Evolutionary conservation across 257 asterid genomes (phyloP).

Genomic region (Nicotiana benthamiana): DNA sequence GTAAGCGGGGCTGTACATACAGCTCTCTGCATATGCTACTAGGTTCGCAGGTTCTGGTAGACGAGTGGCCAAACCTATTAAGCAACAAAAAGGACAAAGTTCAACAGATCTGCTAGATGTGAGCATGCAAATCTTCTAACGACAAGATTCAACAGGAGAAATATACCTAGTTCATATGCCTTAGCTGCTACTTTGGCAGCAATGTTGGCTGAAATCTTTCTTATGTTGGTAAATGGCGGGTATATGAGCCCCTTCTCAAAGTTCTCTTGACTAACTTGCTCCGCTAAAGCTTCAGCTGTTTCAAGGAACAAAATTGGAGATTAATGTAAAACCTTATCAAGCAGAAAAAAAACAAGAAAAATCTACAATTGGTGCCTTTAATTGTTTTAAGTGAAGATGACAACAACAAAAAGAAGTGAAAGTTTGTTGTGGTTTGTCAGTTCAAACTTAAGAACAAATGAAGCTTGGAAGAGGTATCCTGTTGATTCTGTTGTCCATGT

Average conservation of each 20-base stretch:
- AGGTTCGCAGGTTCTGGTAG: constrained; percentile 66
- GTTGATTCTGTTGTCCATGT: neutral
- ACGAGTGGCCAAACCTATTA: constrained; percentile 79
- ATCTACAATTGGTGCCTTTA: neutral
- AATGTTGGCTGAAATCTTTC: constrained; percentile 83
- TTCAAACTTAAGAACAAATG: neutral
- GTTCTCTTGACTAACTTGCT: constrained; percentile 64
- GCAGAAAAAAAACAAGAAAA: neutral
- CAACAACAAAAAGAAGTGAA: neutral
- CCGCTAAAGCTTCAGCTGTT: constrained; percentile 92
- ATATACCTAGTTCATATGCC: constrained; percentile 80
- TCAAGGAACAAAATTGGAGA: constrained; percentile 12
- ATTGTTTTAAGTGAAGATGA: neutral
- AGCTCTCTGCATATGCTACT: constrained; percentile 68
- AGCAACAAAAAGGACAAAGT: neutral
- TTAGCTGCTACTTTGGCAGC: constrained; percentile 90
- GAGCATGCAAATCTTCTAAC: neutral
- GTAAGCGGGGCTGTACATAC: constrained; percentile 88
- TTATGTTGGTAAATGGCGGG: constrained; percentile 72
- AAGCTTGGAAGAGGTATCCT: neutral
- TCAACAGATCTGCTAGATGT: neutral
- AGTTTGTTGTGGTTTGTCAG: neutral
- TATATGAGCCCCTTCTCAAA: constrained; percentile 72
- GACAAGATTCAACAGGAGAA: too few relatives aligned
- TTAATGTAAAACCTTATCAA: neutral